phyloP scores from a whole-genome alignment of 495 filamentous ascomycete species.

The Penicillium fimorum region DNA sequence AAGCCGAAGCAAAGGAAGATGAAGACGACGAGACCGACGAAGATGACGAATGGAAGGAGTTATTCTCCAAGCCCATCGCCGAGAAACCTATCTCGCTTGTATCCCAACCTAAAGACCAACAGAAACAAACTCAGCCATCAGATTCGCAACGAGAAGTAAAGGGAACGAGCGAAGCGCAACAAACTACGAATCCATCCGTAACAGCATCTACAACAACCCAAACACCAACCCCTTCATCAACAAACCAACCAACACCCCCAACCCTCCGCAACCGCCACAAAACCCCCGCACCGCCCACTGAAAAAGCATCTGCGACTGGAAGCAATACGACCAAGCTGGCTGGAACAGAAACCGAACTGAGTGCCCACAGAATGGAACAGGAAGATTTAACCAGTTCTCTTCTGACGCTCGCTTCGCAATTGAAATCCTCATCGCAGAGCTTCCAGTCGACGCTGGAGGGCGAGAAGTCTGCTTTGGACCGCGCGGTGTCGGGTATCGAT shows the following conservation, averaged over 20 bases:
- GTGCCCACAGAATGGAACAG: slow-evolving; percentile 73
- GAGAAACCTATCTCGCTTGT: neutral
- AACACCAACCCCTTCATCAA: slow-evolving; percentile 13
- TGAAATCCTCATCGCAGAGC: slow-evolving; percentile 70
- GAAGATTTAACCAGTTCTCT: slow-evolving; percentile 81
- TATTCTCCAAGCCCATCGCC: slow-evolving; percentile 28
- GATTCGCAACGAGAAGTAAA: neutral
- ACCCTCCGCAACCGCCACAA: slow-evolving; percentile 36
- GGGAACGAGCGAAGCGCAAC: slow-evolving; percentile 17
- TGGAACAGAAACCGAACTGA: slow-evolving; percentile 65
- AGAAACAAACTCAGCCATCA: neutral
- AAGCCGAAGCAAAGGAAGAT: slow-evolving; percentile 17
- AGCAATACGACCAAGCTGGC: slow-evolving; percentile 27
- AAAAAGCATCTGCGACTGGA: slow-evolving; percentile 22
- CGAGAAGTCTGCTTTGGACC: slow-evolving; percentile 67
- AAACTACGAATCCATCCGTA: slow-evolving; percentile 19
- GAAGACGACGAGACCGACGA: slow-evolving; percentile 29
- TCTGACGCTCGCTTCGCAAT: slow-evolving; percentile 68
- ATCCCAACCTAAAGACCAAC: neutral
- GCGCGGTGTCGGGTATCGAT: slow-evolving; percentile 71
- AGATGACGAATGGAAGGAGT: slow-evolving; percentile 41
- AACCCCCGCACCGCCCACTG: slow-evolving; percentile 8
- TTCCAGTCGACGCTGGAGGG: slow-evolving; percentile 69
- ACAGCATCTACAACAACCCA: slow-evolving; percentile 12
- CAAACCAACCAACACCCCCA: slow-evolving; percentile 16